Percentiles rank a stretch among this genome's conserved stretches.
phyloP scores from a whole-genome alignment of 306 rosid species.

The Prunus mira region DNA sequence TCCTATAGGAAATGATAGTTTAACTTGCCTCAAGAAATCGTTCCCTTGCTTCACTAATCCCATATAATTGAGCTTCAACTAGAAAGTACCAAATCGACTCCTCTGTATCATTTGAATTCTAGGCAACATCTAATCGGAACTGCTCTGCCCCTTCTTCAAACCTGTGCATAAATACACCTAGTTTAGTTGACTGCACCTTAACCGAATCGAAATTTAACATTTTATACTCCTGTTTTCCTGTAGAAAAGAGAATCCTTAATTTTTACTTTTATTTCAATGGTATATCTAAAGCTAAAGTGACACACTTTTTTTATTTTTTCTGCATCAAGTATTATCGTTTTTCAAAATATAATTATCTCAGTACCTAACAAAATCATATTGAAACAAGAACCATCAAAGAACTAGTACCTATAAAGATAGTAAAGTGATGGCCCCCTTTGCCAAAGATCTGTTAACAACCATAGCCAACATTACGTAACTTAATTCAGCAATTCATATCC shows the following conservation, averaged over 20 bases:
- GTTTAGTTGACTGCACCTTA: conserved; percentile 2
- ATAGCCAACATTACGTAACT: conserved; percentile 23
- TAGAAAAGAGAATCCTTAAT: too few relatives aligned
- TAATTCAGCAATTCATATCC: conserved; percentile 15
- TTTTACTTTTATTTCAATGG: neutral
- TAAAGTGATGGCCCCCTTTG: conserved; percentile 87
- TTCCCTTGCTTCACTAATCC: conserved; percentile 67
- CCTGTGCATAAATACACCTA: conserved; percentile 31
- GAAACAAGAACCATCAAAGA: neutral
- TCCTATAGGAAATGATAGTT: too few relatives aligned
- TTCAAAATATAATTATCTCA: too few relatives aligned
- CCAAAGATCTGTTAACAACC: conserved; percentile 78
- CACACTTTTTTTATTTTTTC: neutral
- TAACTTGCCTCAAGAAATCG: conserved; percentile 68
- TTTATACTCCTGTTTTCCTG: too few relatives aligned
- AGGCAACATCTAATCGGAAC: conserved; percentile 89
- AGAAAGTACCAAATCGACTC: conserved; percentile 95
- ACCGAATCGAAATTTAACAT: neutral
- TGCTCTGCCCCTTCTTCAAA: conserved; percentile 90
- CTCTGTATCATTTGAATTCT: conserved; percentile 86
- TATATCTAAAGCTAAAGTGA: neutral
- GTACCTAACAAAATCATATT: neutral
- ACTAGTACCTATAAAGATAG: conserved; percentile 63
- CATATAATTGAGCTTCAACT: conserved; percentile 84
- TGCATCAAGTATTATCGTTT: neutral